Percentiles rank a stretch among this genome's conserved stretches.
Conservation (phyloP, 805 yeast genomes). For the Hanseniaspora meyeri region DNA sequence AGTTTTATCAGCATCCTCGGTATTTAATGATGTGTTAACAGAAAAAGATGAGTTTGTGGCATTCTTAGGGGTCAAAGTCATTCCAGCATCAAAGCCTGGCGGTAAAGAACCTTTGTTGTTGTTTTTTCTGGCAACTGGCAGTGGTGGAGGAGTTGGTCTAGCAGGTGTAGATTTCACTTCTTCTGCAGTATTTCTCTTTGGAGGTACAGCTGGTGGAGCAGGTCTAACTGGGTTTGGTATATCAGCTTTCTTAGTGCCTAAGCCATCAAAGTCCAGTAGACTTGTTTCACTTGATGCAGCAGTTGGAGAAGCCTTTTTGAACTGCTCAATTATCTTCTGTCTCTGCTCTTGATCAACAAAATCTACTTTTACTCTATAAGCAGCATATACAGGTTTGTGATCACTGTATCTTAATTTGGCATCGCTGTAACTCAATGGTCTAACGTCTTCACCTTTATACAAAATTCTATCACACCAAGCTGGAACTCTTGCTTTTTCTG, state of each 20-base stretch:
- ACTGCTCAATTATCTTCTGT: slow-evolving; percentile 40
- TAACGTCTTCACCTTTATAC: slow-evolving; percentile 44
- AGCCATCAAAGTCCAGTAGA: slow-evolving; percentile 14
- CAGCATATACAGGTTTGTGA: slow-evolving; percentile 85
- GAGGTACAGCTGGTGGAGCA: slow-evolving; percentile 17
- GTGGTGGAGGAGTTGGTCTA: slow-evolving; percentile 18
- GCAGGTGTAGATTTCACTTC: background rate
- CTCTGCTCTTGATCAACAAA: slow-evolving; percentile 56
- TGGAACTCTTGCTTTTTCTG: slow-evolving; percentile 87
- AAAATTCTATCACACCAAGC: slow-evolving; percentile 93
- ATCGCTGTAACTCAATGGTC: slow-evolving; percentile 57
- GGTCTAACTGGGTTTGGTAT: background rate
- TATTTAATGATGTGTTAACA: slow-evolving; percentile 1
- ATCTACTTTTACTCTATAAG: slow-evolving; percentile 53
- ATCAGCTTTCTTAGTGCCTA: background rate
- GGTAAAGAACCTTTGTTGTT: slow-evolving; percentile 5
- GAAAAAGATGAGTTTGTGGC: background rate
- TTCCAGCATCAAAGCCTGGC: slow-evolving; percentile 13
- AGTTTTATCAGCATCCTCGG: slow-evolving; percentile 20
- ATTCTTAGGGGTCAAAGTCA: slow-evolving; percentile 10
- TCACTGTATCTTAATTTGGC: slow-evolving; percentile 62
- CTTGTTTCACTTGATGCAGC: slow-evolving; percentile 11
- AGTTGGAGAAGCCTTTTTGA: slow-evolving; percentile 41
- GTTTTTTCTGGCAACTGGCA: slow-evolving; percentile 10
- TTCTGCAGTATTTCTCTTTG: slow-evolving; percentile 14